Conservation (phyloP, 2,329 filamentous ascomycete species). For the Macroventuria anomochaeta region DNA sequence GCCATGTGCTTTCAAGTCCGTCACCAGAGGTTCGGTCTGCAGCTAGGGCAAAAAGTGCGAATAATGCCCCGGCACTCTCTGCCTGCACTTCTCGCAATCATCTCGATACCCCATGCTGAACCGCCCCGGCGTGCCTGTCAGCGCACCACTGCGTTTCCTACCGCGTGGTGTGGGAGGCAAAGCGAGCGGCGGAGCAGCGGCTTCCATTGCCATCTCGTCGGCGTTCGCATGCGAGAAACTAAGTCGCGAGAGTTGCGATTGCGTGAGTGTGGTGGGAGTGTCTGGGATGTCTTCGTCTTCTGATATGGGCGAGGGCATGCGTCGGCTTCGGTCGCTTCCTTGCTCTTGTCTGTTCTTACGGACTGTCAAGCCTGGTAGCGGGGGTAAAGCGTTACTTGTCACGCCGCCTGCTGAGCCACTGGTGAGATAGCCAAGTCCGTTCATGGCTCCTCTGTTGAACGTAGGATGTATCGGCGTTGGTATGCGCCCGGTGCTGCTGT, state of each 20-base stretch:
- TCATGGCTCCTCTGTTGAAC: constrained; percentile 41
- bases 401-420: constrained; percentile 38
- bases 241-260: constrained; percentile 48
- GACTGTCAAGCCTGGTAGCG: constrained; percentile 26
- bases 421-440: constrained; percentile 37
- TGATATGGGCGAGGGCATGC: constrained; percentile 51
- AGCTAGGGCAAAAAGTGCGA: constrained; percentile 52
- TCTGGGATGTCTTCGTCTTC: constrained; percentile 49
- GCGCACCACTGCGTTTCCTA: constrained; percentile 48
- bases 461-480: constrained; percentile 51
- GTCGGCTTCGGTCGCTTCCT: constrained; percentile 36
- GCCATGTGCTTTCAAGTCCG: not conserved
- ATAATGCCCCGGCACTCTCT: constrained; percentile 58
- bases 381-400: constrained; percentile 20
- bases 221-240: constrained; percentile 39
- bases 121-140: constrained; percentile 43
- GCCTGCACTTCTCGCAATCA: constrained; percentile 58
- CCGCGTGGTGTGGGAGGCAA: constrained; percentile 37
- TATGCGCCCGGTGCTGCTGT: constrained; percentile 39
- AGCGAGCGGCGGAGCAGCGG: constrained; percentile 16
- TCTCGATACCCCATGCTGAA: constrained; percentile 58
- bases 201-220: constrained; percentile 44
- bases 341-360: constrained; percentile 31
- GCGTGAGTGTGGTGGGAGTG: constrained; percentile 46
- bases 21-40: not conserved